Conservation (phyloP, 139 green algal species). For the Volvox africanus region DNA sequence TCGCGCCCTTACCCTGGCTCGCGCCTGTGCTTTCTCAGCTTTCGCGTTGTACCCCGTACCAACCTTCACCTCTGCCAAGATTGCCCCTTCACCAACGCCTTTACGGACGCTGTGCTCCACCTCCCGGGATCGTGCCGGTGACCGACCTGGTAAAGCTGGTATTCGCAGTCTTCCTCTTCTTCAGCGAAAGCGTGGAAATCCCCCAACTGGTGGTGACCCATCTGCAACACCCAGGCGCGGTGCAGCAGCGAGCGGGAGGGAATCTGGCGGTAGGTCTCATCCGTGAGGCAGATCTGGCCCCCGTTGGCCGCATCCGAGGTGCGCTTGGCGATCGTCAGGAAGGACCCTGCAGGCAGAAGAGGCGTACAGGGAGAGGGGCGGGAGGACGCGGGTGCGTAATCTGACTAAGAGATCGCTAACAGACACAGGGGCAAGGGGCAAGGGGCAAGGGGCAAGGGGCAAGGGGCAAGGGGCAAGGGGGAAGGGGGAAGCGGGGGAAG, state of each 20-base stretch:
- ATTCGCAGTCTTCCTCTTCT: slow-evolving; percentile 35
- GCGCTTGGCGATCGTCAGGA: slow-evolving; percentile 24
- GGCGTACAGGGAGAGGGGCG: background rate
- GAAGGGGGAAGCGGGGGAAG: too few species aligned
- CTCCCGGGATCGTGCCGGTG: too few species aligned
- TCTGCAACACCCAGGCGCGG: slow-evolving; percentile 47
- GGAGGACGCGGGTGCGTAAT: too few species aligned
- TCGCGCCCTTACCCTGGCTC: too few species aligned
- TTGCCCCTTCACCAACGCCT: too few species aligned
- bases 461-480: too few species aligned
- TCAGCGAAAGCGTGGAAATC: background rate
- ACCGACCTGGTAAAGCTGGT: slow-evolving; percentile 43
- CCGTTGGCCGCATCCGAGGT: slow-evolving; percentile 40
- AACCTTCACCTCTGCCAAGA: background rate
- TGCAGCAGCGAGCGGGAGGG: slow-evolving; percentile 29
- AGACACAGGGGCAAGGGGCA: too few species aligned
- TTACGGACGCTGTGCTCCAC: too few species aligned
- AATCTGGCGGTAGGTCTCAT: slow-evolving; percentile 41
- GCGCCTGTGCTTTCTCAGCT: too few species aligned
- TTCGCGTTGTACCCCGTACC: too few species aligned
- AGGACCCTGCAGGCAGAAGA: background rate
- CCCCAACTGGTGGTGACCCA: slow-evolving; percentile 37
- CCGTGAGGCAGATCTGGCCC: slow-evolving; percentile 34
- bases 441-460: too few species aligned
- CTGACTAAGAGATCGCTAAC: too few species aligned